Evolutionary conservation across 1,139 yeast genomes (phyloP), one percentile per base, ranked within the genome.

Genomic region (Sugiyamaella japonica): DNA sequence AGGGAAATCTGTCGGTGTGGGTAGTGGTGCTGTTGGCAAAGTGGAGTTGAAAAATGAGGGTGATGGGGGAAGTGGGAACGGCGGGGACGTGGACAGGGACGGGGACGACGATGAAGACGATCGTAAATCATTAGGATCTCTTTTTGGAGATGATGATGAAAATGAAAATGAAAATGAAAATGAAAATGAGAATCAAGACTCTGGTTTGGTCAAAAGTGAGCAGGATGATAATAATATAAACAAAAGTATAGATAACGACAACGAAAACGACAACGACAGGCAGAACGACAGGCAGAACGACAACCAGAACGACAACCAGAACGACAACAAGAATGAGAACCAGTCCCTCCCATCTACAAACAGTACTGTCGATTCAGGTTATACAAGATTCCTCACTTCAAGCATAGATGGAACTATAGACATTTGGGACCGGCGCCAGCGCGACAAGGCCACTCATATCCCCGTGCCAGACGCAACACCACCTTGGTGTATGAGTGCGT

Each of bases 401-500:
- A 81, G 90, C 17, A 84, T 90, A 54, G 96, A 91, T 68, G 99
- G 99, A 7, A 77, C 85, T 0, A 72, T 91, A 5, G 83, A 82
- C 59, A 73, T 93, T 8, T 91, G 97, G 97, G 99, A 93, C 70
- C 73, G 80, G 4, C 78, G 99, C 58, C 69, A 78, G 1, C 67
- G 73, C 0, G 60, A 69, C 4, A 70, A 75, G 1, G 85, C 84
- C 0, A 77, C 85, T 2, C 75, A 80, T 39, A 71, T 87, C 20
- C 82, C 83, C 1, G 81, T 84, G 2, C 83, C 89, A 0, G 75
- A 78, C 6, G 83, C 83, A 0, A 80, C 84, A 0, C 97, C 98
- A 0, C 99, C 99, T 0, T 93, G 98, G 98, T 86, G 96, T 70
- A 85, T 87, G 80, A 70, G 73, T 49, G 84, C 96, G 0, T 82